Percentiles rank a stretch among this genome's conserved stretches.
phyloP scores from a whole-genome alignment of 208 protist species.

The Acanthamoeba polyphaga region DNA sequence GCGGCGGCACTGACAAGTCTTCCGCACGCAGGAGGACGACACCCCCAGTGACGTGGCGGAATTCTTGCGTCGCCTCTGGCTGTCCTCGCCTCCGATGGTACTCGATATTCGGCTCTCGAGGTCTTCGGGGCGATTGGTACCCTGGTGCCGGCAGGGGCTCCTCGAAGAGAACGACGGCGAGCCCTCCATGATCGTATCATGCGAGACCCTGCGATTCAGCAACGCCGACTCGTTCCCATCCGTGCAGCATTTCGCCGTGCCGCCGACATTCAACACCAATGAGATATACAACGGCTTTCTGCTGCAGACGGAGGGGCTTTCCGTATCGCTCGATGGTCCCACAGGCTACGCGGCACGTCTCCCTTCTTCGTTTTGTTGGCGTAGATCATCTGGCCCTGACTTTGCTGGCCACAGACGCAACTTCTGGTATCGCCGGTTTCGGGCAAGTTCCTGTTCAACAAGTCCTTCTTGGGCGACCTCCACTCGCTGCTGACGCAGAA shows the following conservation, averaged over 20 bases:
- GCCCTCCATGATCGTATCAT: not conserved
- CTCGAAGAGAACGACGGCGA: not conserved
- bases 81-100: not conserved
- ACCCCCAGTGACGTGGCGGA: not conserved
- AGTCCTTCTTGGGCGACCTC: slow-evolving; percentile 51
- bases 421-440: not conserved
- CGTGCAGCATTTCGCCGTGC: not conserved
- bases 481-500: not conserved
- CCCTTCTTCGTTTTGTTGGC: not conserved
- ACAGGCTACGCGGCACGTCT: not conserved
- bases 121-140: not conserved
- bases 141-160: not conserved
- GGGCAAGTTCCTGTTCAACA: slow-evolving; percentile 29
- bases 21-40: not conserved
- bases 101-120: not conserved
- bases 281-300: slow-evolving; percentile 52
- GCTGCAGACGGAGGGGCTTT: slow-evolving; percentile 3
- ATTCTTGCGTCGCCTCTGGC: slow-evolving; percentile 2
- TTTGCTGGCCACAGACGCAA: not conserved
- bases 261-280: not conserved
- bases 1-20: not conserved
- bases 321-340: not conserved
- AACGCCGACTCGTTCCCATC: slow-evolving; percentile 50
- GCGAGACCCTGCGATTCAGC: not conserved
- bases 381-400: not conserved